Percentiles rank a stretch among this genome's conserved stretches.
These are phyloP conservation scores for Termitomyces sp. DNA, from an alignment of 768 basidiomycete species.

Conservation along the genomic window DNA sequence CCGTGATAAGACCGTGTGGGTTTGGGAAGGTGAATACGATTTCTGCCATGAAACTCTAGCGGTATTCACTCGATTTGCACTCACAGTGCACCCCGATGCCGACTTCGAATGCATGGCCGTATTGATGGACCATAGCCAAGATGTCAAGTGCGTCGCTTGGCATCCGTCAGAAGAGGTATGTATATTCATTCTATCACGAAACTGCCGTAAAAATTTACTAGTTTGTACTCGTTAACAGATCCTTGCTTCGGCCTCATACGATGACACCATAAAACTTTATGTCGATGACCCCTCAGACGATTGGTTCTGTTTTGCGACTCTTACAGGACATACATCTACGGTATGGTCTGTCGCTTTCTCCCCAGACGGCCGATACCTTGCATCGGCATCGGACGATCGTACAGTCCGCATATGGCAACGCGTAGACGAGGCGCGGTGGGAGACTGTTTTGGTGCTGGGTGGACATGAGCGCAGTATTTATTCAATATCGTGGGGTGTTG, in stretches of 20 bases:
- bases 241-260: constrained; percentile 94
- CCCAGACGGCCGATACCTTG: constrained; percentile 74
- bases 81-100: constrained; percentile 76
- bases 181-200: not conserved
- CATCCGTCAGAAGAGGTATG: constrained; percentile 91
- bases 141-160: constrained; percentile 94
- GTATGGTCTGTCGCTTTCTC: constrained; percentile 90
- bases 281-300: constrained; percentile 91
- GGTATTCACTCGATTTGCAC: constrained; percentile 3
- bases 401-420: constrained; percentile 86
- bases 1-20: constrained; percentile 97
- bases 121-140: constrained; percentile 94
- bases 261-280: constrained; percentile 93
- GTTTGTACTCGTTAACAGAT: constrained; percentile 48
- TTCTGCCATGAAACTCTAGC: not conserved
- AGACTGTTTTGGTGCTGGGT: constrained; percentile 50
- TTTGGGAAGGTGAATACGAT: constrained; percentile 83
- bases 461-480: constrained; percentile 78
- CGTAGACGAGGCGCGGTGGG: constrained; percentile 54
- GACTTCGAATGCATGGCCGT: constrained; percentile 96
- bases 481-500: constrained; percentile 66
- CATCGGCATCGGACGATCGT: constrained; percentile 81
- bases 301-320: constrained; percentile 84
- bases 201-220: not conserved
- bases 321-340: constrained; percentile 78